Conservation (phyloP, 2,329 filamentous ascomycete species). For the Chaetomium olivaceum region DNA sequence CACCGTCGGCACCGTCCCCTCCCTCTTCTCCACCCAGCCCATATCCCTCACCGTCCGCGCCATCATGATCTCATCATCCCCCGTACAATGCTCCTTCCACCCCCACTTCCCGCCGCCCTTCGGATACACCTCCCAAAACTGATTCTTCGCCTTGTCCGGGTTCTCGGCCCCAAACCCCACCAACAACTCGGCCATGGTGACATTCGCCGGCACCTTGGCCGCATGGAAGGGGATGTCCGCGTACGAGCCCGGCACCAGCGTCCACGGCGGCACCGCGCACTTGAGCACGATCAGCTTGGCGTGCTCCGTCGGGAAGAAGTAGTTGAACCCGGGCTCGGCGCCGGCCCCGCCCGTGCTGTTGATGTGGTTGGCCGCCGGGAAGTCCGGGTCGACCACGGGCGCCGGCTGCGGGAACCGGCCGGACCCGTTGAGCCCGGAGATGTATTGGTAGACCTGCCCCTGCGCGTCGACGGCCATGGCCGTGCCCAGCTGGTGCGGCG, state of each 20-base stretch:
- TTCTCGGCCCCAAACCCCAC: constrained; percentile 60
- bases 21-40: constrained; percentile 54
- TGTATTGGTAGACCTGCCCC: constrained; percentile 21
- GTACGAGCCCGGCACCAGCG: constrained; percentile 41
- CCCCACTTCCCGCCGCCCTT: constrained; percentile 61
- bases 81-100: constrained; percentile 53
- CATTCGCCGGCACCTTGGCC: constrained; percentile 54
- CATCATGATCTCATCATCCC: constrained; percentile 51
- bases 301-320: constrained; percentile 59
- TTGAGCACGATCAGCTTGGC: constrained; percentile 62
- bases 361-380: constrained; percentile 55
- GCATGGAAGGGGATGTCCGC: constrained; percentile 50
- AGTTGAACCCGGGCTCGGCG: constrained; percentile 63
- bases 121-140: constrained; percentile 56
- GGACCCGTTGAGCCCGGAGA: constrained; percentile 35
- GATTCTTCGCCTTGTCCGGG: constrained; percentile 52
- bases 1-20: constrained; percentile 55
- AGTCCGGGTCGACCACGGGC: constrained; percentile 46
- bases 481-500: neutral
- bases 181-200: constrained; percentile 58
- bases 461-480: constrained; percentile 5
- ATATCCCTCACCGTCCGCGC: constrained; percentile 54
- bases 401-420: constrained; percentile 45
- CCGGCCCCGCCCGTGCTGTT: constrained; percentile 60
- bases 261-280: constrained; percentile 54